Conservation (phyloP, 2,329 filamentous ascomycete species). For the Aspergillus brasiliensis region DNA sequence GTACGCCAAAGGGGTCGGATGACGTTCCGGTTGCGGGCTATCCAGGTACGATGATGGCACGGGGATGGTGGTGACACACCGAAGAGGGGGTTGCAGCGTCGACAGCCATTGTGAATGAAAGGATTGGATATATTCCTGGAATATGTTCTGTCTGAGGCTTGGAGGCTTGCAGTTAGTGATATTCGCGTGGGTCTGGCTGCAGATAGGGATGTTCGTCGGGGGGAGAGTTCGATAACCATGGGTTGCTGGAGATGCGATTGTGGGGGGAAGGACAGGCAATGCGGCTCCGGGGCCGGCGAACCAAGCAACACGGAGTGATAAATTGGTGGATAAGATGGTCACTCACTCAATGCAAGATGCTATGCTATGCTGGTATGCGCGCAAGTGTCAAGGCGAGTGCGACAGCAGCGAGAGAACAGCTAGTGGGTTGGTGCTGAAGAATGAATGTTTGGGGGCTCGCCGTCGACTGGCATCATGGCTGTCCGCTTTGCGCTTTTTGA, state of each 20-base stretch:
- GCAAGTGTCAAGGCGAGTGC: not conserved
- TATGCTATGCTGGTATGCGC: conserved; percentile 8
- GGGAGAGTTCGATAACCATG: conserved; percentile 16
- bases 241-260: conserved; percentile 16
- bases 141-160: not conserved
- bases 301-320: not conserved
- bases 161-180: conserved; percentile 15
- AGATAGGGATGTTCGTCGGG: conserved; percentile 17
- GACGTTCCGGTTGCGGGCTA: conserved; percentile 6
- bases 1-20: conserved; percentile 1
- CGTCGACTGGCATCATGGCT: conserved; percentile 19
- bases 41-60: not conserved
- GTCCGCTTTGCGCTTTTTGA: conserved; percentile 18
- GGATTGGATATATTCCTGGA: not conserved
- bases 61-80: conserved; percentile 24
- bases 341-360: conserved; percentile 12
- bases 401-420: conserved; percentile 5
- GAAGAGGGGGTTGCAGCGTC: conserved; percentile 30
- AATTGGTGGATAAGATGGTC: not conserved
- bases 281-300: conserved; percentile 9
- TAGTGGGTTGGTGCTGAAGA: conserved; percentile 5
- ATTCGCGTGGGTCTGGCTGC: conserved; percentile 12
- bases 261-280: conserved; percentile 13
- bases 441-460: conserved; percentile 16
- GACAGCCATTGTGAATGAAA: conserved; percentile 34